Evolutionary conservation across 495 filamentous ascomycete genomes (phyloP).

Genomic region (Penicillium taxi): DNA sequence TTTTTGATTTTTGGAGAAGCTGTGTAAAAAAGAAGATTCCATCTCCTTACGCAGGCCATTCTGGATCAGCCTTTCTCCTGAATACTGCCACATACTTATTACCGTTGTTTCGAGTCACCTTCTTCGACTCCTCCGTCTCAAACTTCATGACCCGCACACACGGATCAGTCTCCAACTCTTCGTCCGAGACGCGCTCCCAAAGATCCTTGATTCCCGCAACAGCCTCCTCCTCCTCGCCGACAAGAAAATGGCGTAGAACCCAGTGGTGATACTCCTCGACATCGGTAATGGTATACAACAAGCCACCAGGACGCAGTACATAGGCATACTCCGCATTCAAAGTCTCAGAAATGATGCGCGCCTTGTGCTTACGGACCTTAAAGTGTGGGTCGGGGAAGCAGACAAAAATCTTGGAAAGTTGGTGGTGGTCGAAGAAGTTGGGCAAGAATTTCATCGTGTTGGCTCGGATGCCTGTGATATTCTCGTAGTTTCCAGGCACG

Average conservation of each 20-base stretch:
- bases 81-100: conserved; percentile 83
- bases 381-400: conserved; percentile 99
- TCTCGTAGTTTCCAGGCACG: conserved; percentile 57
- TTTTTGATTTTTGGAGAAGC: too few species aligned
- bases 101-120: conserved; percentile 84
- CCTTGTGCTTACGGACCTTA: conserved; percentile 95
- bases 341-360: conserved; percentile 80
- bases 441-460: conserved; percentile 99
- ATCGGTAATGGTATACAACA: conserved; percentile 94
- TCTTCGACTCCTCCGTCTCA: conserved; percentile 96
- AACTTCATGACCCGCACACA: conserved; percentile 74
- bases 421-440: conserved; percentile 73
- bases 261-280: conserved; percentile 89
- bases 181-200: conserved; percentile 48
- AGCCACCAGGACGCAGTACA: conserved; percentile 69
- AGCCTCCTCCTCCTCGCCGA: conserved; percentile 13
- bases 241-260: conserved; percentile 76
- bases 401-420: conserved; percentile 86
- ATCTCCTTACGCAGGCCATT: conserved; percentile 44
- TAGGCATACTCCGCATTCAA: conserved; percentile 92
- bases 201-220: conserved; percentile 40
- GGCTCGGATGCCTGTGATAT: conserved; percentile 75
- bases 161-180: conserved; percentile 62
- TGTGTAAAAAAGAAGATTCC: too few species aligned
- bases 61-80: conserved; percentile 69